Evolutionary conservation across 768 basidiomycete species (phyloP).

Genomic region (Auricularia heimuer): DNA sequence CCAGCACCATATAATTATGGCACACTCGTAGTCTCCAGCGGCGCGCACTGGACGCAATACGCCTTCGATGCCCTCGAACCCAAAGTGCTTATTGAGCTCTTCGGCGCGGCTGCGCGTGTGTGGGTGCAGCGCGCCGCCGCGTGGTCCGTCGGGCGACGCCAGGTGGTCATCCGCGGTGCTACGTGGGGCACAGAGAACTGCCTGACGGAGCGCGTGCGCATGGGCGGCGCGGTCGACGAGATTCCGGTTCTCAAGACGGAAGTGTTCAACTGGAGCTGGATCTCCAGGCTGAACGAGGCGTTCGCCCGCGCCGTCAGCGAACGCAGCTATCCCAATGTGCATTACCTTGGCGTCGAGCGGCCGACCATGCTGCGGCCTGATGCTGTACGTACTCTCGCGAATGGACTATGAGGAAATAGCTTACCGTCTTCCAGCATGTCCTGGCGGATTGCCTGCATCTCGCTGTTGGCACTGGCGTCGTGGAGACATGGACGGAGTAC

Average conservation of each 20-base stretch:
- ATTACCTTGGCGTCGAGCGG: conserved; percentile 50
- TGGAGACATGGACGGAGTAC: conserved; percentile 44
- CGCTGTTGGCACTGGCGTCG: conserved; percentile 35
- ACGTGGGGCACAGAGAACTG: conserved; percentile 58
- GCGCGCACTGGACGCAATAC: conserved; percentile 59
- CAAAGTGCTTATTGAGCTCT: conserved; percentile 47
- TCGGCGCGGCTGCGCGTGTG: conserved; percentile 40
- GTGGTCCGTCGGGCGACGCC: conserved; percentile 27
- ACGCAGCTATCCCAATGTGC: conserved; percentile 41
- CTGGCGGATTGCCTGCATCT: conserved; percentile 40
- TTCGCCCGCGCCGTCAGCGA: conserved; percentile 37
- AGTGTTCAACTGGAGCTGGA: conserved; percentile 61
- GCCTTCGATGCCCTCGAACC: conserved; percentile 34
- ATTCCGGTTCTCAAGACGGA: conserved; percentile 34
- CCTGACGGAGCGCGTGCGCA: conserved; percentile 39
- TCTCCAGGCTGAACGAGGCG: conserved; percentile 44
- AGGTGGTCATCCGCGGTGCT: conserved; percentile 24
- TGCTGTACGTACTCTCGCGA: conserved; percentile 35
- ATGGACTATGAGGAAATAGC: not conserved
- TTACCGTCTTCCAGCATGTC: conserved; percentile 24
- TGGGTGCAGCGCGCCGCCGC: conserved; percentile 47
- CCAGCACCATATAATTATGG: conserved; percentile 34
- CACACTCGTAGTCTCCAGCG: conserved; percentile 55
- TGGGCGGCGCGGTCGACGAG: conserved; percentile 21
- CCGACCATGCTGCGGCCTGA: conserved; percentile 57